These are phyloP conservation scores for Tephrocybe sp. DNA, from an alignment of 768 basidiomycete genomes.

Conservation along the genomic window DNA sequence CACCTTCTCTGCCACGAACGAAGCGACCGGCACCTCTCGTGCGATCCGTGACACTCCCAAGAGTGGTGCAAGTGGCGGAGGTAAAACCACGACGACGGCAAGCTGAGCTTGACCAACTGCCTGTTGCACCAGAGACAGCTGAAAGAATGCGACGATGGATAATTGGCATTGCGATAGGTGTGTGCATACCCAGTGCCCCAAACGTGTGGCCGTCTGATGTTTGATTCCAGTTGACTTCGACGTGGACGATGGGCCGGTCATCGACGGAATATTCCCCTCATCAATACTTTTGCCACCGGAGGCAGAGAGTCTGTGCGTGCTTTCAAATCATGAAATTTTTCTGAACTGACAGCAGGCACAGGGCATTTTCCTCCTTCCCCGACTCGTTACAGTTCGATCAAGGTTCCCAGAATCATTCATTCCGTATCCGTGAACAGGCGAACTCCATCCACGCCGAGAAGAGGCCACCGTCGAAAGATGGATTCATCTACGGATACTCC, in stretches of 20 bases:
- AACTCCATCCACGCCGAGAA: conserved; percentile 23
- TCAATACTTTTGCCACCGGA: conserved; percentile 63
- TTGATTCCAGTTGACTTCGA: conserved; percentile 73
- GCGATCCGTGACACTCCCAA: conserved; percentile 47
- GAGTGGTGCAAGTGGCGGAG: conserved; percentile 31
- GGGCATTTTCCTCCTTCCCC: conserved; percentile 90
- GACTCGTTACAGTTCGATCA: conserved; percentile 85
- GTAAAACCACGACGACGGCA: conserved; percentile 27
- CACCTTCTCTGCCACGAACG: conserved; percentile 19
- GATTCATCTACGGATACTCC: conserved; percentile 75
- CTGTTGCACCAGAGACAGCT: conserved; percentile 46
- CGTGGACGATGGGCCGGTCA: conserved; percentile 78
- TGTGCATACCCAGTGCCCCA: conserved; percentile 17
- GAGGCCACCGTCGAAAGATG: conserved; percentile 47
- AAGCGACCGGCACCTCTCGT: conserved; percentile 24
- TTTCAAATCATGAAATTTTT: neutral
- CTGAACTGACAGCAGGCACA: conserved; percentile 28
- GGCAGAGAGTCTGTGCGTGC: conserved; percentile 78
- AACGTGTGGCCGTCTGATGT: conserved; percentile 2
- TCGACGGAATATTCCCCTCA: conserved; percentile 68
- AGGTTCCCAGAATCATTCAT: conserved; percentile 81
- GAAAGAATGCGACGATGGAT: conserved; percentile 63
- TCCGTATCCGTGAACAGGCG: conserved; percentile 67
- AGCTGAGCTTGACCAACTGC: conserved; percentile 38
- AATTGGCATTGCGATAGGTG: conserved; percentile 63